A percentile compares a stretch with the other conserved stretches of the same genome.
These are phyloP conservation scores for Trichoderma gracile DNA, from an alignment of 2,329 filamentous ascomycete species.

Conservation along the genomic window DNA sequence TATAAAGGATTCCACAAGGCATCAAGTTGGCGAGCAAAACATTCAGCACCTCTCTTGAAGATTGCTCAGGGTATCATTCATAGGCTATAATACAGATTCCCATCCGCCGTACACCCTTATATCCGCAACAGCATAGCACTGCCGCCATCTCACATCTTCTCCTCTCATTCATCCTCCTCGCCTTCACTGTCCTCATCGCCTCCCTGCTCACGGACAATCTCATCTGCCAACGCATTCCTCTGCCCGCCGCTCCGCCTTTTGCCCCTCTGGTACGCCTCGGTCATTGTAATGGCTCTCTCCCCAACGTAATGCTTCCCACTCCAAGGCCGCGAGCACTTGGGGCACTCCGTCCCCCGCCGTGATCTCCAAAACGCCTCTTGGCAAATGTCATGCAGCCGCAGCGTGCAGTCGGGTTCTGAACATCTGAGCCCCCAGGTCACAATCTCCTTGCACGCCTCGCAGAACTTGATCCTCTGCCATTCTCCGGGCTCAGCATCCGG, in stretches of 20 bases:
- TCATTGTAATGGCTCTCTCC: slow-evolving; percentile 57
- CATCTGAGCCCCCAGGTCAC: slow-evolving; percentile 84
- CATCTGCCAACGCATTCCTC: slow-evolving; percentile 40
- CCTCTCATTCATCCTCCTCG: slow-evolving; percentile 22
- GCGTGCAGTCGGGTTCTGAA: slow-evolving; percentile 63
- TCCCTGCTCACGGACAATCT: slow-evolving; percentile 37
- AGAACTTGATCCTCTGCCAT: slow-evolving; percentile 79
- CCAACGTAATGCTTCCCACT: slow-evolving; percentile 53
- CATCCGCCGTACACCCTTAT: background rate
- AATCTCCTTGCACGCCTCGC: slow-evolving; percentile 85
- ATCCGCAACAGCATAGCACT: background rate
- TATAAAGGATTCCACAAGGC: too few species aligned
- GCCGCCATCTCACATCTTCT: background rate
- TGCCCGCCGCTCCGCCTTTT: slow-evolving; percentile 40
- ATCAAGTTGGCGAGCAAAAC: background rate
- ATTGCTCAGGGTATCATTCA: slow-evolving; percentile 16
- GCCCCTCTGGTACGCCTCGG: slow-evolving; percentile 51
- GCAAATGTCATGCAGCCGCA: slow-evolving; percentile 77
- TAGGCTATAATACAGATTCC: background rate
- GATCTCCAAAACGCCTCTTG: slow-evolving; percentile 71
- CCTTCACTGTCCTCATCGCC: slow-evolving; percentile 33
- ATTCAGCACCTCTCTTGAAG: background rate
- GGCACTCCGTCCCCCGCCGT: slow-evolving; percentile 63
- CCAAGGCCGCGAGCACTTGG: slow-evolving; percentile 58
- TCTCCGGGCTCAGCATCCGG: slow-evolving; percentile 58